Percentiles rank a stretch among this genome's conserved stretches.
phyloP scores from a whole-genome alignment of 208 protist species.

The Leptomonas seymouri region DNA sequence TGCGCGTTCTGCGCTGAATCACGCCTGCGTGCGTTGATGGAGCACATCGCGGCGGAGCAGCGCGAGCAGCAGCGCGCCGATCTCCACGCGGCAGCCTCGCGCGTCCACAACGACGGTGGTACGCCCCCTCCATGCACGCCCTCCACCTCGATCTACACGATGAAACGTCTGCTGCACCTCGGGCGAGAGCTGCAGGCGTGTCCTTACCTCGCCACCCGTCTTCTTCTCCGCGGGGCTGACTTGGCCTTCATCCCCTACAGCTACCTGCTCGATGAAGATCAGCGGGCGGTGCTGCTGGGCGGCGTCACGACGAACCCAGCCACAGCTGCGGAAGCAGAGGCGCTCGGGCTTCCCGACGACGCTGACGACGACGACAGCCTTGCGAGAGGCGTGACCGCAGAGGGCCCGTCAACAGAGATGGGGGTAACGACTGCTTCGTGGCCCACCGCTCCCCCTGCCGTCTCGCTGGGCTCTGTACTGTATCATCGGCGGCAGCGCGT shows the following conservation, averaged over 20 bases:
- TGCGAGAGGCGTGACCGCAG: too few species aligned
- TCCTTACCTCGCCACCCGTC: constrained; percentile 75
- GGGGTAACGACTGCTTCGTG: neutral
- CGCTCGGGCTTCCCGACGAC: neutral
- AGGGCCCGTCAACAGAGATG: too few species aligned
- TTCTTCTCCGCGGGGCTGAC: constrained; percentile 69
- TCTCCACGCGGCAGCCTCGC: neutral
- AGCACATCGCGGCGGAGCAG: constrained; percentile 24
- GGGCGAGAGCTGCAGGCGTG: constrained; percentile 68
- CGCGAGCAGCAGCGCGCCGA: constrained; percentile 2
- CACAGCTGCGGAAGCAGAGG: constrained; percentile 39
- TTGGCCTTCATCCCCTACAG: constrained; percentile 86
- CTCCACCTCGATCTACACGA: constrained; percentile 25
- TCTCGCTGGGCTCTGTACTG: constrained; percentile 28
- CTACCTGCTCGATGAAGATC: constrained; percentile 70
- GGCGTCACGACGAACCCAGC: constrained; percentile 61
- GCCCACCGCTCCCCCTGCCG: neutral
- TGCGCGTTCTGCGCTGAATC: constrained; percentile 45
- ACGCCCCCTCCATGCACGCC: neutral
- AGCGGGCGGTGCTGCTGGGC: constrained; percentile 68
- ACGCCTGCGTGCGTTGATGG: constrained; percentile 32
- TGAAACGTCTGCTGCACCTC: constrained; percentile 57
- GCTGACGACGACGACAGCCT: neutral
- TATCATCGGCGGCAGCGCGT: constrained; percentile 31
- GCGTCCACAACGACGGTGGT: neutral